phyloP scores from a whole-genome alignment of 306 rosid genomes.

The Castanea sativa region DNA sequence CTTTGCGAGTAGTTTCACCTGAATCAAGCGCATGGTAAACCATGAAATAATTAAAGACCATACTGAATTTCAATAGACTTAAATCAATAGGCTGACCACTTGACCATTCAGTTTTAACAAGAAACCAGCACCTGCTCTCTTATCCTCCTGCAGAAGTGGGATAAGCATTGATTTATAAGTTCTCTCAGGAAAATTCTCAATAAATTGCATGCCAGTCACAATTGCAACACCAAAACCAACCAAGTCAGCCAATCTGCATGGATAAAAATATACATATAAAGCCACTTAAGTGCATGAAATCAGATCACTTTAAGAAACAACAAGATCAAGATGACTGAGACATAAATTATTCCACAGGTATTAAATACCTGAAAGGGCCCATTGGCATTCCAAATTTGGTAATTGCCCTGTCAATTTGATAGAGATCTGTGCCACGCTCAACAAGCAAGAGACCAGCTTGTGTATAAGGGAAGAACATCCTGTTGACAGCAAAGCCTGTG shows the following conservation, averaged over 20 bases:
- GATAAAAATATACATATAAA: background rate
- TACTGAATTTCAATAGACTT: background rate
- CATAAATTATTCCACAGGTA: background rate
- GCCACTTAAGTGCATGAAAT: conserved; percentile 8
- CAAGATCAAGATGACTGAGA: background rate
- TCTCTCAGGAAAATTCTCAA: conserved; percentile 67
- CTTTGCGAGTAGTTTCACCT: conserved; percentile 79
- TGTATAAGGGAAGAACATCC: conserved; percentile 90
- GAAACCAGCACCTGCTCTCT: conserved; percentile 66
- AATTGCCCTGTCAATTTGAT: conserved; percentile 72
- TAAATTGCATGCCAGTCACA: conserved; percentile 66
- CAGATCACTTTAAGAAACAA: conserved; percentile 15
- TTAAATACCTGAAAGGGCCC: conserved; percentile 92
- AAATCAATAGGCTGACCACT: background rate
- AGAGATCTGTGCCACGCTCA: conserved; percentile 79
- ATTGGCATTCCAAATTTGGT: conserved; percentile 88
- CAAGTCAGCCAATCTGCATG: conserved; percentile 77
- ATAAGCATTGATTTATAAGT: conserved; percentile 80
- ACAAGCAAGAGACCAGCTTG: conserved; percentile 80
- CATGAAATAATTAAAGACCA: background rate
- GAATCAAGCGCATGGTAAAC: conserved; percentile 17
- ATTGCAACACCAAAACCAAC: conserved; percentile 91
- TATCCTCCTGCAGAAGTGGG: conserved; percentile 85
- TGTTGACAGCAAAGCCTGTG: conserved; percentile 96
- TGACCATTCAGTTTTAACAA: background rate